Evolutionary conservation across 2,329 filamentous ascomycete genomes (phyloP).

Genomic region (Colletotrichum salicis): DNA sequence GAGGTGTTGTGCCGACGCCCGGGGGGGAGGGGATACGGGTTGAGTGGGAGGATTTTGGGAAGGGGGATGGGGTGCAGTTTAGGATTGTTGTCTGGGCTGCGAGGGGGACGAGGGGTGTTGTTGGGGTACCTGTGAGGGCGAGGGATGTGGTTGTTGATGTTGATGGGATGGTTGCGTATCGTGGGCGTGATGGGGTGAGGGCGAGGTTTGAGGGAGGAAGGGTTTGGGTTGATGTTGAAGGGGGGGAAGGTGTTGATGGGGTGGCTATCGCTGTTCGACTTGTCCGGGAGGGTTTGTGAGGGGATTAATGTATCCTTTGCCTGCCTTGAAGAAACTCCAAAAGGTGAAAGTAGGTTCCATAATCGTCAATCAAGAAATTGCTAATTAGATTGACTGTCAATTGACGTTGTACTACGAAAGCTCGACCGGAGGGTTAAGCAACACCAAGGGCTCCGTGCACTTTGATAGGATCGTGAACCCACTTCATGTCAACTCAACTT

Average conservation of each 20-base stretch:
- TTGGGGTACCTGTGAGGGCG: slow-evolving; percentile 40
- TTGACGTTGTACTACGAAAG: neutral
- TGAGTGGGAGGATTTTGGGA: slow-evolving; percentile 46
- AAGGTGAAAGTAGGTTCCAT: neutral
- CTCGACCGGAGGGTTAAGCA: neutral
- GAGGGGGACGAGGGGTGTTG: slow-evolving; percentile 41
- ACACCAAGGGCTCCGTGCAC: neutral
- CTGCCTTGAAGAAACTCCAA: neutral
- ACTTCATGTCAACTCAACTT: neutral
- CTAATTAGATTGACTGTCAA: neutral
- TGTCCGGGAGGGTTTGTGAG: neutral
- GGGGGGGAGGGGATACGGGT: slow-evolving; percentile 48
- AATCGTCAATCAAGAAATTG: neutral
- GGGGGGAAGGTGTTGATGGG: neutral
- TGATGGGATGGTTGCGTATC: slow-evolving; percentile 37
- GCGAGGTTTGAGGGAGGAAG: slow-evolving; percentile 3
- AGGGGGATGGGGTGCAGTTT: slow-evolving; percentile 34
- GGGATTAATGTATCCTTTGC: neutral
- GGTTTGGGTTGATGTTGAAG: slow-evolving; percentile 24
- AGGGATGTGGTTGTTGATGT: slow-evolving; percentile 30
- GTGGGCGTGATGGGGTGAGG: neutral
- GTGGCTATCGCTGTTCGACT: neutral
- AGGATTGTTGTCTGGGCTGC: slow-evolving; percentile 46
- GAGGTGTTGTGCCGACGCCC: slow-evolving; percentile 55
- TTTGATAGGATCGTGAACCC: neutral